Conservation (phyloP, 768 basidiomycete genomes). For the Leccinum sublutescens region DNA sequence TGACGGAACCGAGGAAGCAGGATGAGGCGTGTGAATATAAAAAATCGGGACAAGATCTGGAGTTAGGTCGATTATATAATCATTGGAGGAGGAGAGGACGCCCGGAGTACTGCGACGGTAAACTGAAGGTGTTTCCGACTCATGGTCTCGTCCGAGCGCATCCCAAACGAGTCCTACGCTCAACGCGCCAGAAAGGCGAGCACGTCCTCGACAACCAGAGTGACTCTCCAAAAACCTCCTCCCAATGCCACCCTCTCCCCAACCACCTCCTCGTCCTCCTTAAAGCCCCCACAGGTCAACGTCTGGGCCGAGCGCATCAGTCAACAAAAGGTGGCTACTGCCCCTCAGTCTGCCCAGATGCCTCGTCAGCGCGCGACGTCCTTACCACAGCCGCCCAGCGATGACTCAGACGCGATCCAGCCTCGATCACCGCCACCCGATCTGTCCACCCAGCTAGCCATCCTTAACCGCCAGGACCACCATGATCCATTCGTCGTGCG, state of each 20-base stretch:
- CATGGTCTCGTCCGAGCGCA: conserved; percentile 35
- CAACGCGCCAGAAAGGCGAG: conserved; percentile 49
- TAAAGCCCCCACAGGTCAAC: conserved; percentile 32
- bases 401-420: conserved; percentile 14
- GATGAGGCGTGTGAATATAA: conserved; percentile 4
- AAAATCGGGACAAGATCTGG: conserved; percentile 20
- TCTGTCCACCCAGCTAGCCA: conserved; percentile 19
- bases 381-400: conserved; percentile 11
- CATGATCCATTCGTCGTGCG: conserved; percentile 49
- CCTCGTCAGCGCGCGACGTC: conserved; percentile 12
- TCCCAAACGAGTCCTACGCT: conserved; percentile 55
- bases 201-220: conserved; percentile 4
- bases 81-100: conserved; percentile 7
- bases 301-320: conserved; percentile 44
- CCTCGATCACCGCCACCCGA: conserved; percentile 17
- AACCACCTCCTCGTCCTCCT: conserved; percentile 3
- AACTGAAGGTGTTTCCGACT: conserved; percentile 22
- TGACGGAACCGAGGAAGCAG: background rate
- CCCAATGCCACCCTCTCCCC: background rate
- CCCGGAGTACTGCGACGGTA: conserved; percentile 20
- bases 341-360: conserved; percentile 16
- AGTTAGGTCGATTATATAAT: conserved; percentile 19
- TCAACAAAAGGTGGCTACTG: conserved; percentile 34
- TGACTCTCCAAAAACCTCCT: background rate
- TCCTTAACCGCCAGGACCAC: conserved; percentile 26